phyloP scores from a whole-genome alignment of 805 yeast genomes.

The Nadsonia fulvescens region DNA sequence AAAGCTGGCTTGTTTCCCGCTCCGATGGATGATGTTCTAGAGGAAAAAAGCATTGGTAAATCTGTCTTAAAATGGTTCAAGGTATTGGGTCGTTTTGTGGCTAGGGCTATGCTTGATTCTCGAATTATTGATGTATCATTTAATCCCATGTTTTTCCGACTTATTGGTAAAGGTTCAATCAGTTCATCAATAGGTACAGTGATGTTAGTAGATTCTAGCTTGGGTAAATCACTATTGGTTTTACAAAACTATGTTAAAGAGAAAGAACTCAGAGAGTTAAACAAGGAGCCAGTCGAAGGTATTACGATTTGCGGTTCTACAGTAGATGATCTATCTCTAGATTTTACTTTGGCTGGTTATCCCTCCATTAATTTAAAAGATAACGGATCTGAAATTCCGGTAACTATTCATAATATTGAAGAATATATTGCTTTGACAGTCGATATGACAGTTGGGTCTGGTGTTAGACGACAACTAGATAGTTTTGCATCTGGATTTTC shows the following conservation, averaged over 20 bases:
- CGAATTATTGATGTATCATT: slow-evolving; percentile 71
- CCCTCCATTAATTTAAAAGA: slow-evolving; percentile 37
- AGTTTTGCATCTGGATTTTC: slow-evolving; percentile 71
- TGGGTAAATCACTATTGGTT: slow-evolving; percentile 40
- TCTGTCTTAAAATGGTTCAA: slow-evolving; percentile 36
- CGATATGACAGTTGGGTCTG: slow-evolving; percentile 41
- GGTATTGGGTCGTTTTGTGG: slow-evolving; percentile 65
- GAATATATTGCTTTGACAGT: slow-evolving; percentile 38
- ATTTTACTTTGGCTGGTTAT: slow-evolving; percentile 65
- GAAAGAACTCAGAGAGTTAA: slow-evolving; percentile 5
- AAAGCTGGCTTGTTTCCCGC: slow-evolving; percentile 54
- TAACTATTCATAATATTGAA: slow-evolving; percentile 36
- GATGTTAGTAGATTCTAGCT: slow-evolving; percentile 32
- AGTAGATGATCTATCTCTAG: slow-evolving; percentile 37
- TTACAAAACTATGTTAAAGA: slow-evolving; percentile 26
- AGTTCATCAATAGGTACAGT: too few species aligned
- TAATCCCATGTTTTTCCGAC: slow-evolving; percentile 48
- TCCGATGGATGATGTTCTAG: slow-evolving; percentile 37
- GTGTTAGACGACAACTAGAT: slow-evolving; percentile 44
- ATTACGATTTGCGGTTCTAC: slow-evolving; percentile 21
- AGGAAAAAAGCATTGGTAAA: slow-evolving; percentile 19
- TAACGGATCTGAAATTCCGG: slow-evolving; percentile 33
- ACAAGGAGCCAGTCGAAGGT: slow-evolving; percentile 5
- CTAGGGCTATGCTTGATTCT: slow-evolving; percentile 75
- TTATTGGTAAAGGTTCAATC: too few species aligned